Evolutionary conservation across 2,329 filamentous ascomycete genomes (phyloP).

Genomic region (Aspergillus neoniger): DNA sequence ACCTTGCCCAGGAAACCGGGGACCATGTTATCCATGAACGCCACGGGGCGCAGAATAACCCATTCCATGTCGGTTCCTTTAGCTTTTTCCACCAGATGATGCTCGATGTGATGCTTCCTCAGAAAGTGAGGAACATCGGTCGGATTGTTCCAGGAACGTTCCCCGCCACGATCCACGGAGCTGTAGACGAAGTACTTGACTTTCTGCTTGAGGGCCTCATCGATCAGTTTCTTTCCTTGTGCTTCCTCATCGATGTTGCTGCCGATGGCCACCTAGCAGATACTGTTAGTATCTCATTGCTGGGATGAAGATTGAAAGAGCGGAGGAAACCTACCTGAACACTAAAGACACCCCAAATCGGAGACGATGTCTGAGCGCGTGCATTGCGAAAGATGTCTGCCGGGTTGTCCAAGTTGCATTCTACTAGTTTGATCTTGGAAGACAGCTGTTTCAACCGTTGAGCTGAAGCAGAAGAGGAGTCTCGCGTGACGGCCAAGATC

Average conservation of each 20-base stretch:
- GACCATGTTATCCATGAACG: constrained; percentile 60
- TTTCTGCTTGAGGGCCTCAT: constrained; percentile 55
- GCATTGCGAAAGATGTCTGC: constrained; percentile 53
- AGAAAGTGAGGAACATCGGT: constrained; percentile 65
- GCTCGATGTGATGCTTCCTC: constrained; percentile 63
- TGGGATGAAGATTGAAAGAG: neutral
- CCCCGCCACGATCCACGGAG: constrained; percentile 64
- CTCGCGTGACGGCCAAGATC: constrained; percentile 63
- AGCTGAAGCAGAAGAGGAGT: constrained; percentile 53
- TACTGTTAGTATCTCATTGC: neutral
- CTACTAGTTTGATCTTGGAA: constrained; percentile 54
- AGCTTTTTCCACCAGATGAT: constrained; percentile 54
- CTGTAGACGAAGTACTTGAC: constrained; percentile 66
- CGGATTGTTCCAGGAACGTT: constrained; percentile 52
- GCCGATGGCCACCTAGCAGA: constrained; percentile 6
- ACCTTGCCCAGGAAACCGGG: constrained; percentile 52
- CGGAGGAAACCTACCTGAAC: constrained; percentile 52
- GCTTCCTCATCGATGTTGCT: constrained; percentile 34
- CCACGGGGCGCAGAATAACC: constrained; percentile 63
- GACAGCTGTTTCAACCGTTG: constrained; percentile 50
- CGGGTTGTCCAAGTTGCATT: constrained; percentile 59
- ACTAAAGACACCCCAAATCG: constrained; percentile 63
- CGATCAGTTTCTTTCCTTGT: constrained; percentile 62
- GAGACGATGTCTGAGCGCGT: constrained; percentile 33
- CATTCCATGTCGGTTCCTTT: constrained; percentile 55